Evolutionary conservation across 2,329 filamentous ascomycete genomes (phyloP).

Genomic region (Nemania abortiva): DNA sequence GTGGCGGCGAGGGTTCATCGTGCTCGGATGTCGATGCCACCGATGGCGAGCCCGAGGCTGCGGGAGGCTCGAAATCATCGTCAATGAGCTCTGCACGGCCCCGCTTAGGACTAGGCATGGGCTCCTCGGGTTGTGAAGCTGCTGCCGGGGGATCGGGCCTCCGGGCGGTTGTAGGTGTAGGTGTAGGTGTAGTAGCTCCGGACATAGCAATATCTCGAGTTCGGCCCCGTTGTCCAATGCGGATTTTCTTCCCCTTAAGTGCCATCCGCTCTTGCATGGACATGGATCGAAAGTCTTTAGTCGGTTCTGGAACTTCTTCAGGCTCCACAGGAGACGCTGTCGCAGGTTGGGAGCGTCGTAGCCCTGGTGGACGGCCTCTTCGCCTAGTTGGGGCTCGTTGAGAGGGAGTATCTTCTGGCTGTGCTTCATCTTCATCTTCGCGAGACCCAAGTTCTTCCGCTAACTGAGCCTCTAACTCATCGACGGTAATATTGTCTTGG

Average conservation of each 20-base stretch:
- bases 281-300: constrained; percentile 56
- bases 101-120: constrained; percentile 24
- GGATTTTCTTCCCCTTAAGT: constrained; percentile 65
- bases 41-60: constrained; percentile 38
- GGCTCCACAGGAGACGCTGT: constrained; percentile 34
- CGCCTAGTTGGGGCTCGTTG: constrained; percentile 42
- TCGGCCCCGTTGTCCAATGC: constrained; percentile 55
- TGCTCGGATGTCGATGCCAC: constrained; percentile 37
- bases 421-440: constrained; percentile 27
- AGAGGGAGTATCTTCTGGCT: constrained; percentile 21
- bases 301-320: constrained; percentile 24
- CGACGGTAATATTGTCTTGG: constrained; percentile 43
- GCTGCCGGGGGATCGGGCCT: constrained; percentile 9
- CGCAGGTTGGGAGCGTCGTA: constrained; percentile 29
- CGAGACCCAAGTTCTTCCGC: constrained; percentile 49
- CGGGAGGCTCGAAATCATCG: constrained; percentile 43
- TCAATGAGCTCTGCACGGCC: constrained; percentile 45
- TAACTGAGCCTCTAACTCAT: constrained; percentile 54
- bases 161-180: constrained; percentile 29
- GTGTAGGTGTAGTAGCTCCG: constrained; percentile 27
- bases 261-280: constrained; percentile 71
- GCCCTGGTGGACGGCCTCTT: constrained; percentile 53
- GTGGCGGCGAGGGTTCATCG: constrained; percentile 22
- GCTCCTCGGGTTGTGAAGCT: constrained; percentile 25
- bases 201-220: constrained; percentile 29